These are phyloP conservation scores for Talaromyces sp. DNA, from an alignment of 2,329 filamentous ascomycete species.

Conservation along the genomic window DNA sequence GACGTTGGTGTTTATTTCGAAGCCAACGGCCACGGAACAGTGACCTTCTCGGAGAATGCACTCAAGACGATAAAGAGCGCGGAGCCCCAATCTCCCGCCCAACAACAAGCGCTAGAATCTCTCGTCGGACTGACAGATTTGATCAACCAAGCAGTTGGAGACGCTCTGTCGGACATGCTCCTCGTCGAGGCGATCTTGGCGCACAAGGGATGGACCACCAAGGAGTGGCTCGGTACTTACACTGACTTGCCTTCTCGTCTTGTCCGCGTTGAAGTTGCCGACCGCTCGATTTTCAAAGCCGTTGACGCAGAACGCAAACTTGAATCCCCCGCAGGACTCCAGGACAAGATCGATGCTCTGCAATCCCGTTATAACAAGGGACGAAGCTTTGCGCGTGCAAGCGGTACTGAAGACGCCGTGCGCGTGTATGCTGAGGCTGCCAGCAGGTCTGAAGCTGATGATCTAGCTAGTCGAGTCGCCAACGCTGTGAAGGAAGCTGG, in stretches of 20 bases:
- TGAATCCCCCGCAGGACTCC: slow-evolving; percentile 69
- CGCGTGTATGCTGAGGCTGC: slow-evolving; percentile 94
- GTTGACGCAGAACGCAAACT: slow-evolving; percentile 89
- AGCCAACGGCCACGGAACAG: slow-evolving; percentile 94
- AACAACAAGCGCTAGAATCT: slow-evolving; percentile 81
- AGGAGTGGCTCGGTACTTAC: slow-evolving; percentile 91
- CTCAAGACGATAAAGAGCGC: slow-evolving; percentile 71
- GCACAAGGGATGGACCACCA: slow-evolving; percentile 84
- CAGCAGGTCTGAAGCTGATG: slow-evolving; percentile 81
- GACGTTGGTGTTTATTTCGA: slow-evolving; percentile 98
- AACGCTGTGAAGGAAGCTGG: slow-evolving; percentile 62
- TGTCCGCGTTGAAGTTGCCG: slow-evolving; percentile 82
- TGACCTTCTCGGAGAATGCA: slow-evolving; percentile 85
- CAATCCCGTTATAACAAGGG: slow-evolving; percentile 89
- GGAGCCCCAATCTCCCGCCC: slow-evolving; percentile 82
- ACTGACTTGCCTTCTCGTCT: slow-evolving; percentile 90
- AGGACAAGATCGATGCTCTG: slow-evolving; percentile 78
- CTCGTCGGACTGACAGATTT: slow-evolving; percentile 79
- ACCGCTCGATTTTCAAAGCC: slow-evolving; percentile 79
- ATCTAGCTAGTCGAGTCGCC: slow-evolving; percentile 78
- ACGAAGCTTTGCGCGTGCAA: slow-evolving; percentile 84
- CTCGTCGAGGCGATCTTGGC: slow-evolving; percentile 94
- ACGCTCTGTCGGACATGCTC: slow-evolving; percentile 91
- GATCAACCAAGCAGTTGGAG: slow-evolving; percentile 97
- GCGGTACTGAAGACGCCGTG: slow-evolving; percentile 92